These are phyloP conservation scores for Ascoidea rubescens DNA, from an alignment of 805 yeast genomes.

Conservation along the genomic window DNA sequence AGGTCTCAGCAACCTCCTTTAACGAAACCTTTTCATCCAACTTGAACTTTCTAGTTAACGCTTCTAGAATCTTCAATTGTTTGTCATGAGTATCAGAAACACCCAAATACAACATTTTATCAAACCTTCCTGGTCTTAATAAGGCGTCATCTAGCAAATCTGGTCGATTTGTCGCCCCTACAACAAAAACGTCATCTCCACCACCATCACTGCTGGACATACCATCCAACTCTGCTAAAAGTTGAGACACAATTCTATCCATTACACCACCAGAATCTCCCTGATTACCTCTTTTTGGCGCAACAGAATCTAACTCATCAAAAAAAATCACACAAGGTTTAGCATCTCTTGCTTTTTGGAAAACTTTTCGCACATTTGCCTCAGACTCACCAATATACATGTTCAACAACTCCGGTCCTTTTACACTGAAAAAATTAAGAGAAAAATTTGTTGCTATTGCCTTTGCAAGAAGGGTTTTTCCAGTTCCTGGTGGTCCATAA, in stretches of 20 bases:
- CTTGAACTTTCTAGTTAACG: constrained; percentile 73
- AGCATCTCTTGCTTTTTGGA: constrained; percentile 91
- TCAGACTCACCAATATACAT: constrained; percentile 99
- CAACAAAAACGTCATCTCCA: constrained; percentile 88
- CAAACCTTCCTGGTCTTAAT: constrained; percentile 88
- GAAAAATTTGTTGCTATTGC: constrained; percentile 96
- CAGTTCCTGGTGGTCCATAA: constrained; percentile 99
- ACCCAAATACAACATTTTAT: constrained; percentile 87
- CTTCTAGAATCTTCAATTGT: constrained; percentile 74
- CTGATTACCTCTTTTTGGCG: constrained; percentile 96
- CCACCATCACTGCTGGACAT: constrained; percentile 68
- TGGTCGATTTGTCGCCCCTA: constrained; percentile 98
- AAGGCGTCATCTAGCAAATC: constrained; percentile 90
- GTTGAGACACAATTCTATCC: constrained; percentile 95
- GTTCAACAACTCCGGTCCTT: constrained; percentile 91
- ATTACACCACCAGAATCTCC: constrained; percentile 99
- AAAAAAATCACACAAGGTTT: constrained; percentile 95
- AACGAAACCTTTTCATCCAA: constrained; percentile 49
- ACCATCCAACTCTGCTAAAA: constrained; percentile 90
- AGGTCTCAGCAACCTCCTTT: constrained; percentile 40
- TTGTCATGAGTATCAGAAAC: constrained; percentile 84
- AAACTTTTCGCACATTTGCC: constrained; percentile 89
- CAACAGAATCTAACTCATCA: constrained; percentile 95
- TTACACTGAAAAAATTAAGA: constrained; percentile 86
- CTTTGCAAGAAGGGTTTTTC: constrained; percentile 89